Evolutionary conservation across 768 basidiomycete species (phyloP).

Genomic region (Hericium alpestre): DNA sequence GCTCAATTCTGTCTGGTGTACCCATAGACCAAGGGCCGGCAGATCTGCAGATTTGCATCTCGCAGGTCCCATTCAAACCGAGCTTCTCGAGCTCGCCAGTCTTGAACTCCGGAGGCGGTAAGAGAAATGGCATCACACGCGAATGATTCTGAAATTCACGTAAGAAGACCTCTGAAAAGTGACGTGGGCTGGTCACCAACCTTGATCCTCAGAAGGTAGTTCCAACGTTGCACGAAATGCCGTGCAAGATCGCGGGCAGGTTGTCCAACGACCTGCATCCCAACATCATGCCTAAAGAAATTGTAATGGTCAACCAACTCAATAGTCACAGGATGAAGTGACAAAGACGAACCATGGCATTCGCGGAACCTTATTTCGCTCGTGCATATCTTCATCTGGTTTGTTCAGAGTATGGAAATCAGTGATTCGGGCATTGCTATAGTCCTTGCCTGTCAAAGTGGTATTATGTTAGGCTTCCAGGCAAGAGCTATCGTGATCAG

Average conservation of each 20-base stretch:
- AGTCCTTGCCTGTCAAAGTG: slow-evolving; percentile 71
- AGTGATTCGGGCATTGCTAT: slow-evolving; percentile 77
- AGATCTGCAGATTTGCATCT: slow-evolving; percentile 92
- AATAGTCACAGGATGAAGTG: neutral
- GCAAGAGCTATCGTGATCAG: neutral
- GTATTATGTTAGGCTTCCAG: neutral
- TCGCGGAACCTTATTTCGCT: slow-evolving; percentile 75
- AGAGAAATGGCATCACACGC: slow-evolving; percentile 83
- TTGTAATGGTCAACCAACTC: neutral
- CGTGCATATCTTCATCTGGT: slow-evolving; percentile 92
- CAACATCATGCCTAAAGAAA: slow-evolving; percentile 81
- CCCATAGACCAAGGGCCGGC: slow-evolving; percentile 96
- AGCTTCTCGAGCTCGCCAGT: slow-evolving; percentile 64
- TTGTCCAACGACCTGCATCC: slow-evolving; percentile 90
- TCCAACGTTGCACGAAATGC: slow-evolving; percentile 85
- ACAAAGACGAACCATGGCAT: slow-evolving; percentile 81
- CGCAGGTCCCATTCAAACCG: slow-evolving; percentile 90
- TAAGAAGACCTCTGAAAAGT: neutral
- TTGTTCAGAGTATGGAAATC: slow-evolving; percentile 85
- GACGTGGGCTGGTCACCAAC: slow-evolving; percentile 28
- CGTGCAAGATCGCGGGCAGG: slow-evolving; percentile 90
- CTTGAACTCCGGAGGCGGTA: slow-evolving; percentile 89
- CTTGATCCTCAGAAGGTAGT: slow-evolving; percentile 46
- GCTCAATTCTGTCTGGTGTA: slow-evolving; percentile 72
- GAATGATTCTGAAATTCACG: slow-evolving; percentile 62